Evolutionary conservation across 1,139 yeast genomes (phyloP).

Genomic region (Blastobotrys illinoisensis): DNA sequence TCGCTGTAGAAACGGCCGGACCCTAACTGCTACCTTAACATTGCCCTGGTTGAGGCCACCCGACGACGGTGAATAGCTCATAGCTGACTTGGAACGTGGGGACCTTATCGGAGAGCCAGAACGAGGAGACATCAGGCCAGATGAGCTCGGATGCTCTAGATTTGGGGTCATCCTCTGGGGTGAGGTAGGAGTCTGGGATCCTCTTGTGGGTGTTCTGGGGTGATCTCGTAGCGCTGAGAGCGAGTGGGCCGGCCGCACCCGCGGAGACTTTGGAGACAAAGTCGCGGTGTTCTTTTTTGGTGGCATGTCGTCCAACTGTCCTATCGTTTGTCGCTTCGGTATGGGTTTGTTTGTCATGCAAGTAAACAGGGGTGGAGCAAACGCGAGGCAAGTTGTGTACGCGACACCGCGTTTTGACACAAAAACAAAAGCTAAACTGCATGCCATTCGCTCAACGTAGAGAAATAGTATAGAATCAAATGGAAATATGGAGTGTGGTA

Average conservation of each 20-base stretch:
- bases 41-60: slow-evolving; percentile 23
- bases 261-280: background rate
- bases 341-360: background rate
- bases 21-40: slow-evolving; percentile 37
- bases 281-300: background rate
- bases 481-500: too few species aligned
- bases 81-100: background rate
- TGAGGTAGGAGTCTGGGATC: background rate
- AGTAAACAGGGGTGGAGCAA: background rate
- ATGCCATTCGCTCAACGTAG: background rate
- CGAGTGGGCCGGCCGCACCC: background rate
- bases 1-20: slow-evolving; percentile 33
- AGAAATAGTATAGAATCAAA: too few species aligned
- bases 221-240: background rate
- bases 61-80: background rate
- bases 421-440: background rate
- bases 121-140: background rate
- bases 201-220: background rate
- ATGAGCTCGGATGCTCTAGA: background rate
- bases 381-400: background rate
- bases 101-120: background rate
- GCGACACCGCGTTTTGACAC: background rate
- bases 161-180: background rate
- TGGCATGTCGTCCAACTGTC: background rate
- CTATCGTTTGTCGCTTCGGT: background rate